These are phyloP conservation scores for Tremellales sp. DNA, from an alignment of 1,284 basidiomycete genomes.

Conservation along the genomic window DNA sequence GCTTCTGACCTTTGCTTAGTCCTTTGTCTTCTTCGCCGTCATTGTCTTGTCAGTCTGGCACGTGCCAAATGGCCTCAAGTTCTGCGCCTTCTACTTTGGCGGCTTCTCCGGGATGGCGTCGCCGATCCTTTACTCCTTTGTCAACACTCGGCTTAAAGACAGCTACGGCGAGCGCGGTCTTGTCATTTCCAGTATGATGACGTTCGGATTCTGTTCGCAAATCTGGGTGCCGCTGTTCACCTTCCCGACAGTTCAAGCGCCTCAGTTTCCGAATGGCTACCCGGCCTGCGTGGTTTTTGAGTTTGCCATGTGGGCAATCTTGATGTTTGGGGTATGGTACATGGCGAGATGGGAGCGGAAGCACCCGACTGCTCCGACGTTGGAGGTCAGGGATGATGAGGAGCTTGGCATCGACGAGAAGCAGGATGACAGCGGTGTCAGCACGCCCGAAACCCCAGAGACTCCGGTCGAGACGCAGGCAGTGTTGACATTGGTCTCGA, in stretches of 20 bases:
- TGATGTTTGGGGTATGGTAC: slow-evolving; percentile 7
- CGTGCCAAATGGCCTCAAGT: slow-evolving; percentile 18
- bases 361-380: background rate
- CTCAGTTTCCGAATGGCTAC: slow-evolving; percentile 23
- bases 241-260: slow-evolving; percentile 29
- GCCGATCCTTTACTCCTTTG: slow-evolving; percentile 4
- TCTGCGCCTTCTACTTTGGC: slow-evolving; percentile 5
- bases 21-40: slow-evolving; percentile 10
- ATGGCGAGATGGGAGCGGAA: slow-evolving; percentile 1
- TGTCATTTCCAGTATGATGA: slow-evolving; percentile 28
- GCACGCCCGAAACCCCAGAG: background rate
- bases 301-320: background rate
- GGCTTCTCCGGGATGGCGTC: slow-evolving; percentile 4
- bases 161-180: slow-evolving; percentile 12
- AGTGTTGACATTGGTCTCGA: background rate
- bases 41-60: slow-evolving; percentile 18
- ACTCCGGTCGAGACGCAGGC: background rate
- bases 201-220: slow-evolving; percentile 21
- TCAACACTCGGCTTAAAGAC: slow-evolving; percentile 10
- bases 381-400: too few relatives aligned
- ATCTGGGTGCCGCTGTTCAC: slow-evolving; percentile 32
- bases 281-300: slow-evolving; percentile 18
- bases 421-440: background rate
- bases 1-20: slow-evolving; percentile 2
- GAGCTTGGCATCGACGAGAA: background rate